These are phyloP conservation scores for Aspergillus ochraceus DNA, from an alignment of 2,329 filamentous ascomycete species.

Conservation along the genomic window DNA sequence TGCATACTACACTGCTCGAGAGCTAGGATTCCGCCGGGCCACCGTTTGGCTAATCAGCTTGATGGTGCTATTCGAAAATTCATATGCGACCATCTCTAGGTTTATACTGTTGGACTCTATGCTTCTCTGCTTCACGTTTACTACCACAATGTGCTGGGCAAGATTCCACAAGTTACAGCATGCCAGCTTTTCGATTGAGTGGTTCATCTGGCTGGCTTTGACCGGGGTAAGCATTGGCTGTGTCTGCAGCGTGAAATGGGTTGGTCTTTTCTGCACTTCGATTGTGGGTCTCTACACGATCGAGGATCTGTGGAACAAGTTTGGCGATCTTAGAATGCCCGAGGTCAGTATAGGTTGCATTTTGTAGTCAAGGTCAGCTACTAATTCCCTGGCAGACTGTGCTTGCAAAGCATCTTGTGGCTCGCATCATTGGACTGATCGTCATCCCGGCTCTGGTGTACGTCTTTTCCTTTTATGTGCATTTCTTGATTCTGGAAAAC, in stretches of 20 bases:
- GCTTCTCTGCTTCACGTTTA: constrained; percentile 98
- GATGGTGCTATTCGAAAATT: constrained; percentile 99
- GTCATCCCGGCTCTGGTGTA: constrained; percentile 87
- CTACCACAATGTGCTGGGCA: constrained; percentile 94
- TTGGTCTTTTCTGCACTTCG: constrained; percentile 92
- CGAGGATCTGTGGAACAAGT: constrained; percentile 98
- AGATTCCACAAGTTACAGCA: constrained; percentile 89
- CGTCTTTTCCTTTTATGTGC: constrained; percentile 90
- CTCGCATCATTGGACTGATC: constrained; percentile 84
- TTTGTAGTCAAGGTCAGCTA: constrained; percentile 7
- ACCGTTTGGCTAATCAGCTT: constrained; percentile 93
- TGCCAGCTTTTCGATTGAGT: constrained; percentile 83
- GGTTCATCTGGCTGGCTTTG: constrained; percentile 92
- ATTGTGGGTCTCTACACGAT: constrained; percentile 93
- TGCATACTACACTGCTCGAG: constrained; percentile 91
- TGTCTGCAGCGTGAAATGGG: constrained; percentile 97
- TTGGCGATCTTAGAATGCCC: constrained; percentile 90
- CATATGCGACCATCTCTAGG: constrained; percentile 96
- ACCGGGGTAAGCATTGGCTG: constrained; percentile 95
- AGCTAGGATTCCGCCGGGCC: constrained; percentile 80
- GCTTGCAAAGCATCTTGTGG: constrained; percentile 74
- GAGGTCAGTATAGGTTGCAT: constrained; percentile 54
- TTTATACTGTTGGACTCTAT: constrained; percentile 99
- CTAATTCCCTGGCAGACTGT: constrained; percentile 50
- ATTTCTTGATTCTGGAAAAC: constrained; percentile 91